A percentile compares a stretch with the other conserved stretches of the same genome.
These are phyloP conservation scores for Tolypocladium inflatum DNA, from an alignment of 2,329 filamentous ascomycete genomes.

Conservation along the genomic window DNA sequence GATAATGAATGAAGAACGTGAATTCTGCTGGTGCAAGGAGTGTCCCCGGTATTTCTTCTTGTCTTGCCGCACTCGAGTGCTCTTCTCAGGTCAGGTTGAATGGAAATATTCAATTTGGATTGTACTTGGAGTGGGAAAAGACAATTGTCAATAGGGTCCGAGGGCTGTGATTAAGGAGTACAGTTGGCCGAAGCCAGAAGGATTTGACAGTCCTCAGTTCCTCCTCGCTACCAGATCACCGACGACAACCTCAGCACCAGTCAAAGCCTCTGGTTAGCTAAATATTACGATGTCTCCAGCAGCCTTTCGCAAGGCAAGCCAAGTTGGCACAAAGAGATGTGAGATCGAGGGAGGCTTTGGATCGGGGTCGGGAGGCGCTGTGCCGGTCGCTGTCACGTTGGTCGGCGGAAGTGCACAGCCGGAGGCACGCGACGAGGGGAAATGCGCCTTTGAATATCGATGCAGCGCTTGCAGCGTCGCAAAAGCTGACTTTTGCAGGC, in stretches of 20 bases:
- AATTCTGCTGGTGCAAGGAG: neutral
- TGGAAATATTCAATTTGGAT: constrained; percentile 44
- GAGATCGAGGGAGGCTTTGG: neutral
- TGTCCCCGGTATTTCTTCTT: constrained; percentile 6
- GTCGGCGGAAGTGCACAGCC: neutral
- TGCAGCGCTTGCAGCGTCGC: neutral
- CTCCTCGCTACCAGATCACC: constrained; percentile 26
- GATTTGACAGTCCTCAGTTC: constrained; percentile 21
- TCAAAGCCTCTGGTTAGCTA: constrained; percentile 17
- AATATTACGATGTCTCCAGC: constrained; percentile 5
- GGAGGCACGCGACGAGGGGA: neutral
- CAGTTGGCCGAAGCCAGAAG: constrained; percentile 26
- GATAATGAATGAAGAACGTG: neutral
- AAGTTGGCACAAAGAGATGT: neutral
- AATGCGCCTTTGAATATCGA: neutral
- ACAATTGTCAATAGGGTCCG: constrained; percentile 23
- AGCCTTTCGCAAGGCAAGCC: constrained; percentile 4
- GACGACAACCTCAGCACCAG: constrained; percentile 20
- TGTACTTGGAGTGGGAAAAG: constrained; percentile 29
- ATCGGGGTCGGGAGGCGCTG: neutral
- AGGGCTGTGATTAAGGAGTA: constrained; percentile 29
- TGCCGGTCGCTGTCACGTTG: neutral
- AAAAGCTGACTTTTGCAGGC: neutral
- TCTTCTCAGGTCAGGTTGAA: constrained; percentile 25
- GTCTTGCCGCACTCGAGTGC: constrained; percentile 27